phyloP scores from a whole-genome alignment of 1,284 basidiomycete genomes.

The Pseudozyma tsukubaensis region DNA sequence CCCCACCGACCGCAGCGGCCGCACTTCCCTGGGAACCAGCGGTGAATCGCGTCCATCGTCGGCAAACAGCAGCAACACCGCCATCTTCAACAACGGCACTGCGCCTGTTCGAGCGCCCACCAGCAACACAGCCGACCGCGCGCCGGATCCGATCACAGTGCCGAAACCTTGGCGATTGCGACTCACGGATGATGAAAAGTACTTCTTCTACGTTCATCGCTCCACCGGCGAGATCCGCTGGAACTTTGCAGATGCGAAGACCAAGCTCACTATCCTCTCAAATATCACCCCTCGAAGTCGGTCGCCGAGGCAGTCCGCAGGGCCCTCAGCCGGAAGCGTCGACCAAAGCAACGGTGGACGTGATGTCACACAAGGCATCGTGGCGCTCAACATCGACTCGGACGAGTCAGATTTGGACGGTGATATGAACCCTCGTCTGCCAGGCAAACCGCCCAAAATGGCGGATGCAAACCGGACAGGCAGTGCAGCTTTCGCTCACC shows the following conservation, averaged over 20 bases:
- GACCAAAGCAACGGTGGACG: constrained; percentile 16
- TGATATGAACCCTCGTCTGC: constrained; percentile 32
- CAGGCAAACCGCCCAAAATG: constrained; percentile 44
- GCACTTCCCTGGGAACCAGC: constrained; percentile 19
- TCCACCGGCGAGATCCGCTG: constrained; percentile 47
- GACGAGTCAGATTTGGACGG: constrained; percentile 49
- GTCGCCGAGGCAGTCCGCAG: constrained; percentile 18
- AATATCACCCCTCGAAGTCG: constrained; percentile 35
- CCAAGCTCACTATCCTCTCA: constrained; percentile 48
- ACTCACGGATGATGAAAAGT: constrained; percentile 49
- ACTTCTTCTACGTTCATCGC: constrained; percentile 51
- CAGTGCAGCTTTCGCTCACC: constrained; percentile 27
- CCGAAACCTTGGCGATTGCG: constrained; percentile 51
- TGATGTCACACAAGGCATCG: constrained; percentile 17
- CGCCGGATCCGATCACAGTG: constrained; percentile 40
- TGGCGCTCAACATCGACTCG: constrained; percentile 39
- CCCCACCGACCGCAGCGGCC: constrained; percentile 18
- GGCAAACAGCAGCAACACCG: constrained; percentile 36
- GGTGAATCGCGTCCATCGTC: constrained; percentile 36
- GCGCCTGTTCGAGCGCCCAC: constrained; percentile 34
- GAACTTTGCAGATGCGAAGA: constrained; percentile 44
- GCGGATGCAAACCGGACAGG: constrained; percentile 5
- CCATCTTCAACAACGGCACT: constrained; percentile 37
- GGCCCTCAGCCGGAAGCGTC: background rate
- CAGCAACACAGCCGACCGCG: constrained; percentile 39